A percentile compares a stretch with the other conserved stretches of the same genome.
Evolutionary conservation across 2,329 filamentous ascomycete genomes (phyloP).

Genomic region (Colletotrichum zoysiae): DNA sequence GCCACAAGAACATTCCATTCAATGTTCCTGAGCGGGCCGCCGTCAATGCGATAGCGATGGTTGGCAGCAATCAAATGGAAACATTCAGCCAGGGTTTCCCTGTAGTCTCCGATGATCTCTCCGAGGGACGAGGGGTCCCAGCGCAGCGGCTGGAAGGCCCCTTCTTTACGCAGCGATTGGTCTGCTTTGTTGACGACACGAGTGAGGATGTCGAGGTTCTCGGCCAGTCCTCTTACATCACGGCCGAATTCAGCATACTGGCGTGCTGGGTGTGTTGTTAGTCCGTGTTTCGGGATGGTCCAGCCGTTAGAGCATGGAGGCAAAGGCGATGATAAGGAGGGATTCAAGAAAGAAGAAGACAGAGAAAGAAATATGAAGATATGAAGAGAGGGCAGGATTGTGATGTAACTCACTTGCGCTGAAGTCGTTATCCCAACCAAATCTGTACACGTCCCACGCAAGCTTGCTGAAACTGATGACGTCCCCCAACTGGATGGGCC

Average conservation of each 20-base stretch:
- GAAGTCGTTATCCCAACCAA: slow-evolving; percentile 50
- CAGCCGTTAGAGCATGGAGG: not conserved
- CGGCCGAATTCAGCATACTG: slow-evolving; percentile 51
- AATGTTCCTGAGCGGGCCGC: slow-evolving; percentile 49
- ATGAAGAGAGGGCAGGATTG: not conserved
- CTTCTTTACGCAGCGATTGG: slow-evolving; percentile 46
- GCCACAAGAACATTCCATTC: slow-evolving; percentile 54
- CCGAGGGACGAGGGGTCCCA: slow-evolving; percentile 43
- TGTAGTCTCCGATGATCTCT: slow-evolving; percentile 51
- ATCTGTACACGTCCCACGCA: slow-evolving; percentile 51
- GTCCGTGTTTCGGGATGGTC: slow-evolving; percentile 8
- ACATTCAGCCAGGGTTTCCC: slow-evolving; percentile 50
- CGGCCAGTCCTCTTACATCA: slow-evolving; percentile 49
- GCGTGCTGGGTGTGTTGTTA: slow-evolving; percentile 42
- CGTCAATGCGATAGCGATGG: slow-evolving; percentile 46
- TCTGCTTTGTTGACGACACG: slow-evolving; percentile 48
- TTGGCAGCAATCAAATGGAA: slow-evolving; percentile 48
- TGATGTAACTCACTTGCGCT: slow-evolving; percentile 49
- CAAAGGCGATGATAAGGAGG: not conserved
- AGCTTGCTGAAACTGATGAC: slow-evolving; percentile 49
- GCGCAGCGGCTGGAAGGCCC: slow-evolving; percentile 41
- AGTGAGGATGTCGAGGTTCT: slow-evolving; percentile 50
- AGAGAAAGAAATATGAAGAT: too few relatives aligned
- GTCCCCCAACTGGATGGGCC: slow-evolving; percentile 48
- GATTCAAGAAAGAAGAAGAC: not conserved